These are phyloP conservation scores for Boletus semigastroideus DNA, from an alignment of 1,284 basidiomycete species.

Conservation along the genomic window DNA sequence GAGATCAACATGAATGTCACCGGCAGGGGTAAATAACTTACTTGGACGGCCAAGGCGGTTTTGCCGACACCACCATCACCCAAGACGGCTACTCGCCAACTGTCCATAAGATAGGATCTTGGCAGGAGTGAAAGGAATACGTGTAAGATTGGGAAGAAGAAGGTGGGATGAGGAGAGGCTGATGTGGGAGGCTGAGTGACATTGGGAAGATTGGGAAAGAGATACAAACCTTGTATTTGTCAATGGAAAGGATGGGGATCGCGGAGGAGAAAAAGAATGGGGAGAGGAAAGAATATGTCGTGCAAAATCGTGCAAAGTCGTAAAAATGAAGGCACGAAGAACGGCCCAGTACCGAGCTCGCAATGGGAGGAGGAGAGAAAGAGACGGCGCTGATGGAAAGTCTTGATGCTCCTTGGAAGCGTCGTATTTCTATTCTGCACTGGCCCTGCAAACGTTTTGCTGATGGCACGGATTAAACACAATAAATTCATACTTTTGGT, in stretches of 20 bases:
- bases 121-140: constrained; percentile 26
- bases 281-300: constrained; percentile 47
- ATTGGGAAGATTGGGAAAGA: neutral
- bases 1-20: constrained; percentile 13
- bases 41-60: constrained; percentile 95
- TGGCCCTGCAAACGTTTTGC: constrained; percentile 22
- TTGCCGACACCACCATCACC: constrained; percentile 98
- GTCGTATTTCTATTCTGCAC: constrained; percentile 37
- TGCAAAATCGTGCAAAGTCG: constrained; percentile 71
- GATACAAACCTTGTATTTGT: constrained; percentile 28
- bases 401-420: constrained; percentile 31
- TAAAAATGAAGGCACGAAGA: constrained; percentile 47
- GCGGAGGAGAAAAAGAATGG: constrained; percentile 27
- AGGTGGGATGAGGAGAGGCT: constrained; percentile 15
- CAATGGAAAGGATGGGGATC: constrained; percentile 22
- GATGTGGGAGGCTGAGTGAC: constrained; percentile 12
- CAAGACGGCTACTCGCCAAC: constrained; percentile 91
- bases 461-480: constrained; percentile 16
- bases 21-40: constrained; percentile 38
- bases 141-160: constrained; percentile 18
- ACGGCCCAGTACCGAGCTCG: constrained; percentile 32
- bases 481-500: constrained; percentile 16
- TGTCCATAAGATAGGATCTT: constrained; percentile 62
- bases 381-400: constrained; percentile 36
- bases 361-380: constrained; percentile 32